Conservation (phyloP, 768 basidiomycete genomes). For the Mycena metata region DNA sequence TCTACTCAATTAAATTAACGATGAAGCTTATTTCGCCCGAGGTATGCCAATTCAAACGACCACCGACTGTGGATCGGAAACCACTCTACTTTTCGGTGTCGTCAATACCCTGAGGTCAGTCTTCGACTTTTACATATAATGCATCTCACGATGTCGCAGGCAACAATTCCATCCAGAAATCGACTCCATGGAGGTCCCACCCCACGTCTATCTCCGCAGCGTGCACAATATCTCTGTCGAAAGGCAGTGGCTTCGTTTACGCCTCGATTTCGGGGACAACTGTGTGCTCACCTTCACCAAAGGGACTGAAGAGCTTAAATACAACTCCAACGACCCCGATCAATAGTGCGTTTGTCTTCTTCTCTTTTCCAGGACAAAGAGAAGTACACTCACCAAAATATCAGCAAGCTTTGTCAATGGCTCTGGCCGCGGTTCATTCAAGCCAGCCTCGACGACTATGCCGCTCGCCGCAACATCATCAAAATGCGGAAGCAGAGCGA, state of each 20-base stretch:
- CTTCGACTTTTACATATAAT: not conserved
- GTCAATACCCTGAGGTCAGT: conserved; percentile 45
- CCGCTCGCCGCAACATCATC: conserved; percentile 41
- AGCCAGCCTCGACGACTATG: conserved; percentile 31
- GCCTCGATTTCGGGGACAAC: conserved; percentile 48
- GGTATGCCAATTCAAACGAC: conserved; percentile 41
- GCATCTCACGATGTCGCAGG: conserved; percentile 25
- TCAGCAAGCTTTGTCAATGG: conserved; percentile 41
- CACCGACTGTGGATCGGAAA: conserved; percentile 51
- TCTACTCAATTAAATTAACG: conserved; percentile 3
- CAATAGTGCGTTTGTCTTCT: conserved; percentile 3
- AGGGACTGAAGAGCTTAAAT: not conserved
- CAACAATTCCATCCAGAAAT: conserved; percentile 37
- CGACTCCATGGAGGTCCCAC: conserved; percentile 38
- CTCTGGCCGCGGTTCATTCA: conserved; percentile 43
- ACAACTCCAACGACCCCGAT: conserved; percentile 8
- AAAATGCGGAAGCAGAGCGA: conserved; percentile 46
- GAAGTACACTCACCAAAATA: not conserved
- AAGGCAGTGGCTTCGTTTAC: conserved; percentile 45
- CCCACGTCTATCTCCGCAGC: conserved; percentile 46
- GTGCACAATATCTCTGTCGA: conserved; percentile 49
- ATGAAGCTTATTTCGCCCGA: conserved; percentile 22
- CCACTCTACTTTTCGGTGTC: conserved; percentile 44
- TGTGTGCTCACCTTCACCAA: conserved; percentile 7
- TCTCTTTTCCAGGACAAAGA: not conserved